Evolutionary conservation across 805 yeast species (phyloP), one percentile per base, ranked within the genome.

Genomic region (Blastobotrys muscicola): DNA sequence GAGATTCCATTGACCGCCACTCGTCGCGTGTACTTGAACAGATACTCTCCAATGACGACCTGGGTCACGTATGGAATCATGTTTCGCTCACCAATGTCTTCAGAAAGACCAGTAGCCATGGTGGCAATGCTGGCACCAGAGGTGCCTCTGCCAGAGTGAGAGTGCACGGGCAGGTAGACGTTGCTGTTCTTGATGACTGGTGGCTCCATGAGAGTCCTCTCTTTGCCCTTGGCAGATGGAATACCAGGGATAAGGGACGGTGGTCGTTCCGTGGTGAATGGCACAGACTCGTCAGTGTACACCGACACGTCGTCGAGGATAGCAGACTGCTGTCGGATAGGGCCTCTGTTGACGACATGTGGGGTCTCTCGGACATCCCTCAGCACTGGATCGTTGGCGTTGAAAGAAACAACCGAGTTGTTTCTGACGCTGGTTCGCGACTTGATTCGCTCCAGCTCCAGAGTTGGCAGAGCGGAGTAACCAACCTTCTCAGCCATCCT

Each of bases 21-120:
- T 48, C 78, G 77, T 46, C 92, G 78, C 60, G 81, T 85, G 59
- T 89, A 89, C 62, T 90, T 90, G 74, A 72, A 80, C 45, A 89
- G 67, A 51, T 78, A 85, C 59, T 90, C 97, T 42, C 98, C 98
- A 61, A 89, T 83, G 36, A 90, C 87, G 3, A 92, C 84, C 63
- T 90, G 97, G 0, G 97, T 83, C 44, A 90, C 75, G 1, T 90
- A 89, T 2, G 86, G 86, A 51, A 83, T 79, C 73, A 84, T 84
- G 36, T 79, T 77, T 39, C 76, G 75, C 51, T 79, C 58, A 33
- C 32, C 49, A 36, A 55, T 29, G 12, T 55, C 51, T 3, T 51
- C 46, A 8, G 41, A 30, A 9, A 29, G 43, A 45, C 29, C 49
- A 14, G 51, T 50, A 9, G 50, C 49, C 11, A 55, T 52, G 11